These are phyloP conservation scores for Camillea tinctor DNA, from an alignment of 2,329 filamentous ascomycete species.

Conservation along the genomic window DNA sequence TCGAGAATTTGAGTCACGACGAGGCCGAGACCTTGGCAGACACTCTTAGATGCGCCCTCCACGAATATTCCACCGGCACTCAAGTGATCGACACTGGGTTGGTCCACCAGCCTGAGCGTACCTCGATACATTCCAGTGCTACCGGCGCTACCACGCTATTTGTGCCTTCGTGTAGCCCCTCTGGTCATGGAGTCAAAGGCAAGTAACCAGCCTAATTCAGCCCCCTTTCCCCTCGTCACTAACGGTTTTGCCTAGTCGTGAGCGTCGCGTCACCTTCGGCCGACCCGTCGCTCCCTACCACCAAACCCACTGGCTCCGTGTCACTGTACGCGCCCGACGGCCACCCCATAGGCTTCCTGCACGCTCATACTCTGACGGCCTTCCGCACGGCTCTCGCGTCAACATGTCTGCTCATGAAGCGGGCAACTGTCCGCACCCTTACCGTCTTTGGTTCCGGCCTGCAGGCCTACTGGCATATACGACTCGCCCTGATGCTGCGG, in stretches of 20 bases:
- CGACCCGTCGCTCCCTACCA: constrained; percentile 32
- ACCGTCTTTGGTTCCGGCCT: constrained; percentile 85
- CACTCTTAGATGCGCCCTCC: constrained; percentile 50
- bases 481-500: constrained; percentile 74
- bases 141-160: constrained; percentile 64
- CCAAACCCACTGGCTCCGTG: constrained; percentile 62
- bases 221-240: background rate
- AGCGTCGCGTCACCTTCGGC: constrained; percentile 52
- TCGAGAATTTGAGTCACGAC: constrained; percentile 51
- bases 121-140: constrained; percentile 44
- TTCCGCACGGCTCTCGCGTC: constrained; percentile 77
- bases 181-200: constrained; percentile 69
- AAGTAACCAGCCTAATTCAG: constrained; percentile 8
- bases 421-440: constrained; percentile 69
- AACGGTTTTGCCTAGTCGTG: constrained; percentile 50
- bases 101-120: constrained; percentile 56
- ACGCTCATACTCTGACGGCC: constrained; percentile 72
- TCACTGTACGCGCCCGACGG: constrained; percentile 67
- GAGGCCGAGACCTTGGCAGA: constrained; percentile 54
- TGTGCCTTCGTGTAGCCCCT: constrained; percentile 67
- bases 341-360: constrained; percentile 64
- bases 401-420: constrained; percentile 62
- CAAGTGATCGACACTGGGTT: constrained; percentile 42
- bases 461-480: constrained; percentile 93
- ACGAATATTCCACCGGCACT: constrained; percentile 60